Base-by-base conservation (phyloP, 176 grass and related monocot genomes). In the Eleusine coracana region DNA sequence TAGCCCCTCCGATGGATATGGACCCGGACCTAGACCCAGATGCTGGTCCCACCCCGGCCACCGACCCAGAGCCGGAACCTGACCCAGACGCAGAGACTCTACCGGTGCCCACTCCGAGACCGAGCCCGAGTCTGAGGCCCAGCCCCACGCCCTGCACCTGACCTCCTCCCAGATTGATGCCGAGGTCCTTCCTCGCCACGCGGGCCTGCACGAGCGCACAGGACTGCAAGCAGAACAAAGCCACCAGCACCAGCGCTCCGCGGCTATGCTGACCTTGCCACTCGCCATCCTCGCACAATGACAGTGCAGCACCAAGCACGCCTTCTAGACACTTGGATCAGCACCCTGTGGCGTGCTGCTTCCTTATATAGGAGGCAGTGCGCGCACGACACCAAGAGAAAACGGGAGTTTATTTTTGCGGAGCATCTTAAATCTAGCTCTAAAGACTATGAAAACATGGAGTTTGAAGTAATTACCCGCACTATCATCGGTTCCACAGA, bases 181-280 rank as follows among this genome's bases (percentile, higher is more conserved):
- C 80, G 38, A 94, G 92, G 45, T 48, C 63, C 77, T 89, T 94
- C 80, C 92, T 76, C 23, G 70, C 83, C 9, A 80, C 85, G 6
- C 89, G 88, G 73, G 80, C 79, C 65, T 86, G 77, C 0, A 66
- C 87, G n/a, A 27, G 15, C 1, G 41, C 64, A 3, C 78, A 3
- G 6, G 68, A 40, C 12, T 46, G 1, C 46, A 52, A 71, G 63
- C 68, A 51, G 5, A 73, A n/a, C 41, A 70, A 21, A 0, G 72
- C 72, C 79, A 87, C 29, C 62, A 90, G 21, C 55, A 86, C 9
- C 23, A 86, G 31, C 48, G 69, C 54, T 1, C 66, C 10, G 80
- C 61, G 21, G 56, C 29, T n/a, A 17, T 74, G 0, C 18, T 34
- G 10, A 21, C 37, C 29, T 5, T 83, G 65, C 69, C 40, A 23